Conservation (phyloP, 805 yeast species). For the Tetrapisispora iriomotensis region DNA sequence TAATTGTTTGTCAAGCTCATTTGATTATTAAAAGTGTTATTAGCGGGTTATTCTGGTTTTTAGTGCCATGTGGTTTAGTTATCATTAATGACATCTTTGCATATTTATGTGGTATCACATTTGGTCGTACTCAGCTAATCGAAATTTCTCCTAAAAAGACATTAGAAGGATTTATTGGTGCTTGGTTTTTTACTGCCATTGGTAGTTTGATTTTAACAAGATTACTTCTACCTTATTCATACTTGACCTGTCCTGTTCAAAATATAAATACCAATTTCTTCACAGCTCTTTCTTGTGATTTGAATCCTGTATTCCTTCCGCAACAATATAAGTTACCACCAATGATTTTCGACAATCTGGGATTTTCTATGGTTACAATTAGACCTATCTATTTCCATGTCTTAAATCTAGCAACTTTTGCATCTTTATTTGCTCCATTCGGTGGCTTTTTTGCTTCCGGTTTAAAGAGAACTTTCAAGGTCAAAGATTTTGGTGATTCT, state of each 20-base stretch:
- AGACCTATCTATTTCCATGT: constrained; percentile 91
- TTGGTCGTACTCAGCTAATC: constrained; percentile 86
- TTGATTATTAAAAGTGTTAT: constrained; percentile 81
- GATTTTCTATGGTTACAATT: constrained; percentile 43
- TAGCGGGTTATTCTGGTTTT: constrained; percentile 89
- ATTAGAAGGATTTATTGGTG: constrained; percentile 94
- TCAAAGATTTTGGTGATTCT: constrained; percentile 95
- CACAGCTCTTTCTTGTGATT: constrained; percentile 59
- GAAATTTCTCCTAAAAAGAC: constrained; percentile 95
- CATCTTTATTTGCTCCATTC: constrained; percentile 94
- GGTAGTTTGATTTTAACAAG: constrained; percentile 61
- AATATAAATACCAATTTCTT: constrained; percentile 54
- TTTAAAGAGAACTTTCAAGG: constrained; percentile 90
- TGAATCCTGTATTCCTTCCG: constrained; percentile 82
- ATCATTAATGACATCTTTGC: constrained; percentile 95
- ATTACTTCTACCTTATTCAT: constrained; percentile 53
- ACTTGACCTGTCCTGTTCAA: constrained; percentile 80
- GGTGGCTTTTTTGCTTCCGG: constrained; percentile 98
- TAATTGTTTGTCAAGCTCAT: constrained; percentile 91
- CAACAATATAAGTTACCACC: constrained; percentile 71
- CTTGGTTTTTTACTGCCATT: constrained; percentile 86
- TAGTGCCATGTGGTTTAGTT: constrained; percentile 84
- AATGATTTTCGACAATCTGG: constrained; percentile 42
- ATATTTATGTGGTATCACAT: constrained; percentile 91
- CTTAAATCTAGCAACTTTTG: constrained; percentile 79